Evolutionary conservation across 1,139 yeast genomes (phyloP).

Genomic region (Debaryomycetaceae sp.): DNA sequence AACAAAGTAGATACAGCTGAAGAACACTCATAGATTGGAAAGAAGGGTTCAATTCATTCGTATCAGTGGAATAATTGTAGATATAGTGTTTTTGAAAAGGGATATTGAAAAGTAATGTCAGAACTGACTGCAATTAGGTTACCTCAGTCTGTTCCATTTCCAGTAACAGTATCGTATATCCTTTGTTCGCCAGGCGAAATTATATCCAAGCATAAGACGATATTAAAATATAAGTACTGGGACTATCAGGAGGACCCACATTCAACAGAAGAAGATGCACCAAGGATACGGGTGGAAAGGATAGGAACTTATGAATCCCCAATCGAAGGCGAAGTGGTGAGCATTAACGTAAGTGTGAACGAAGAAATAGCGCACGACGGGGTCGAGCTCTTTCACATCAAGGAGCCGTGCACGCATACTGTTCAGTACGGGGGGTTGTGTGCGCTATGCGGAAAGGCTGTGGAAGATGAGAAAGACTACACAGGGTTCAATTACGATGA

Average conservation of each 20-base stretch:
- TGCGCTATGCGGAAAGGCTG: slow-evolving; percentile 84
- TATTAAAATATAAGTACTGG: slow-evolving; percentile 65
- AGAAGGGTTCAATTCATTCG: not conserved
- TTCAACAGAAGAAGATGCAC: slow-evolving; percentile 40
- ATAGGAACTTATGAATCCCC: slow-evolving; percentile 81
- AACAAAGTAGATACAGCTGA: not conserved
- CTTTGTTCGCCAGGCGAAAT: slow-evolving; percentile 42
- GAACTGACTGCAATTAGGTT: slow-evolving; percentile 33
- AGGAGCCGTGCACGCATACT: slow-evolving; percentile 87
- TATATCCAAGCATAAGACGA: slow-evolving; percentile 51
- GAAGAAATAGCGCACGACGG: slow-evolving; percentile 57
- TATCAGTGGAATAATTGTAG: not conserved
- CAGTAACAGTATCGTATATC: slow-evolving; percentile 60
- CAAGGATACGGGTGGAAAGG: slow-evolving; percentile 52
- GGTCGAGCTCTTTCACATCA: slow-evolving; percentile 50
- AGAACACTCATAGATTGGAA: no score
- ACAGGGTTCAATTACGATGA: slow-evolving; percentile 70
- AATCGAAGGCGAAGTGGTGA: slow-evolving; percentile 63
- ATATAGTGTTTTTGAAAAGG: not conserved
- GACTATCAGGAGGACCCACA: slow-evolving; percentile 62
- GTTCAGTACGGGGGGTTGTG: slow-evolving; percentile 97
- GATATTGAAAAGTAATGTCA: slow-evolving; percentile 17
- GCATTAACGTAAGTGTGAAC: slow-evolving; percentile 50
- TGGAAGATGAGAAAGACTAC: slow-evolving; percentile 81
- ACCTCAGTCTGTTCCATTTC: slow-evolving; percentile 64